Evolutionary conservation across 352 stramenopile species (phyloP), one percentile per base, ranked within the genome.

Genomic region (Pythium brassicae): DNA sequence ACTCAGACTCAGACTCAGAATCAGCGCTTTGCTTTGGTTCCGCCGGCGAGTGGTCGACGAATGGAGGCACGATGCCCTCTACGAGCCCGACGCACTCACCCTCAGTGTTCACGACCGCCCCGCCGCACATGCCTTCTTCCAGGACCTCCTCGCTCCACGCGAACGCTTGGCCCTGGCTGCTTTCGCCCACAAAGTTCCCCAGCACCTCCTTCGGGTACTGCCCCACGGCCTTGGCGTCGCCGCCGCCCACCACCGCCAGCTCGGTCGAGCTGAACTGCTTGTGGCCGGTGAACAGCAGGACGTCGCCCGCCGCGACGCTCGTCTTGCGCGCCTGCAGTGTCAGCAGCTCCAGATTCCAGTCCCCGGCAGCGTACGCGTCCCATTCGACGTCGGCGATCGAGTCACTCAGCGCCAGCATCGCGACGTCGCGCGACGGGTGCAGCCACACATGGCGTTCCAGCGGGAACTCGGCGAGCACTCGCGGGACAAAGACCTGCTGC

Each of bases 121-220:
- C 83, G 17, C 83, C 83, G 46, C 83, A 93, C 83, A 93, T 93
- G 26, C 83, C 83, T 69, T 93, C 80, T 53, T 87, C 75, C 32
- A 93, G 55, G 11, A 91, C 65, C 51, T 87, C 69, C 49, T 81
- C 68, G 63, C 78, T 93, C 75, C 68, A 87, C 1, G 78, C 80
- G 44, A 93, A 93, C 48, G 74, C 78, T 54, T 93, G 83, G 35
- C 78, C 65, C 35, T 82, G 70, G 5, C 55, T 53, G 52, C 68
- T 87, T 47, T 82, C 58, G 17, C 74, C 83, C 4, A 90, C 68
- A 63, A 86, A 93, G 26, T 72, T 63, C 39, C 83, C 83, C 4
- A 55, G 20, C 15, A 91, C 74, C 23, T 72, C 55, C 61, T 77
- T 86, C 4, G 77, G 75, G 19, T 57, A 69, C 57, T 80, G 73